Conservation (phyloP, 805 yeast species). For the Candida germanica region DNA sequence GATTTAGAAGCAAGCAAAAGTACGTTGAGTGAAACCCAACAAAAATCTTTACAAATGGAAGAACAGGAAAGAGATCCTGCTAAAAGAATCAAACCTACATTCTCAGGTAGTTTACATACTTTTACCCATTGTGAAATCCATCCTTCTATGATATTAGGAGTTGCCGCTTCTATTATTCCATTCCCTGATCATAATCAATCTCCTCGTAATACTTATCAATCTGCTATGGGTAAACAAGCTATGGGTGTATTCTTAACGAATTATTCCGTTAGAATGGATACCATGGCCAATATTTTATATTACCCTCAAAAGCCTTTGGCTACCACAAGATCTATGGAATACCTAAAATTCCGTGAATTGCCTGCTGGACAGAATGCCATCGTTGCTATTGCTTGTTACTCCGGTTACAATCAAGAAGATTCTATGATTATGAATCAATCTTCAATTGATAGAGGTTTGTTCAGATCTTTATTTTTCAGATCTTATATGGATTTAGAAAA, state of each 20-base stretch:
- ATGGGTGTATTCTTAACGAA: slow-evolving; percentile 98
- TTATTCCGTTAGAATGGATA: slow-evolving; percentile 96
- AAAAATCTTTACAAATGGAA: slow-evolving; percentile 39
- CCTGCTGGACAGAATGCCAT: slow-evolving; percentile 99
- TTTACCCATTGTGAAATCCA: slow-evolving; percentile 99
- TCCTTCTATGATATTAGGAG: slow-evolving; percentile 98
- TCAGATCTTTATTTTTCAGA: slow-evolving; percentile 92
- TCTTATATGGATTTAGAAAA: slow-evolving; percentile 99
- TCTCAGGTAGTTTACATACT: slow-evolving; percentile 57
- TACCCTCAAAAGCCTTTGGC: slow-evolving; percentile 98
- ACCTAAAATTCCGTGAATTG: slow-evolving; percentile 91
- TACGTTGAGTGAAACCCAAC: slow-evolving; percentile 40
- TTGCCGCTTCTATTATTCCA: slow-evolving; percentile 97
- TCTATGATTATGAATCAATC: slow-evolving; percentile 99
- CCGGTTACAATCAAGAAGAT: slow-evolving; percentile 99
- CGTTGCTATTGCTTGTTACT: slow-evolving; percentile 96
- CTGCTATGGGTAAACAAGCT: slow-evolving; percentile 99
- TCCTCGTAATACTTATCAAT: slow-evolving; percentile 98
- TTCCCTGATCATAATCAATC: slow-evolving; percentile 99
- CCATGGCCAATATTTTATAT: slow-evolving; percentile 96
- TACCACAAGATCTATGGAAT: slow-evolving; percentile 97
- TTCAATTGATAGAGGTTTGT: slow-evolving; percentile 93
- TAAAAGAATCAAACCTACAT: slow-evolving; percentile 75
- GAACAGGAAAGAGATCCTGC: slow-evolving; percentile 65
- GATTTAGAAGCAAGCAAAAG: slow-evolving; percentile 71